Evolutionary conservation across 2,329 filamentous ascomycete species (phyloP).

Genomic region (Fusarium praegraminearum): DNA sequence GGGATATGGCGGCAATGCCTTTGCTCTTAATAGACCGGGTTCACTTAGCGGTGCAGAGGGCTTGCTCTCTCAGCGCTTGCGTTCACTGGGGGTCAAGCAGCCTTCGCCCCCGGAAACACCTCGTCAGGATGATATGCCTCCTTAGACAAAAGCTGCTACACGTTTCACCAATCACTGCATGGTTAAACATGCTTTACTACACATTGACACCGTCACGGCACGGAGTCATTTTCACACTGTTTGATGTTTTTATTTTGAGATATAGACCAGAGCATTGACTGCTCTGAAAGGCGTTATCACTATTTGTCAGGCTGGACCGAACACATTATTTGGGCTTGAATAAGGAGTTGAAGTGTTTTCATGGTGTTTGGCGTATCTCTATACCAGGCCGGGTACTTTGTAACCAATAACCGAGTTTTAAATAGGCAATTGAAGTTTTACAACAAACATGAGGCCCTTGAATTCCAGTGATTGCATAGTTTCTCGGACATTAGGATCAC

Average conservation of each 20-base stretch:
- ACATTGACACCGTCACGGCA: constrained; percentile 4
- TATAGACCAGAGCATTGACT: constrained; percentile 17
- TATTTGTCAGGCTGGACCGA: constrained; percentile 1
- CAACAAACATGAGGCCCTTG: background rate
- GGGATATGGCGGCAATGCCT: constrained; percentile 71
- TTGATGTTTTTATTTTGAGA: background rate
- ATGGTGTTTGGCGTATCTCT: constrained; percentile 31
- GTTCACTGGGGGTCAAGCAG: constrained; percentile 67
- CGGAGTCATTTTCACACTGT: background rate
- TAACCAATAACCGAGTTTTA: constrained; percentile 2
- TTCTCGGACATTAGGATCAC: background rate
- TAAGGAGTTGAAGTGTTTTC: constrained; percentile 5
- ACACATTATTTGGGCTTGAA: background rate
- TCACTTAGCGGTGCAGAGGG: constrained; percentile 66
- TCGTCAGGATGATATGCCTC: background rate
- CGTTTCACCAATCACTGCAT: background rate
- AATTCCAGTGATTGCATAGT: no score
- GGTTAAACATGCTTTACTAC: constrained; percentile 9
- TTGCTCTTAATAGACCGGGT: constrained; percentile 53
- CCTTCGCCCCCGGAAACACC: constrained; percentile 16
- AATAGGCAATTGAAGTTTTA: constrained; percentile 21
- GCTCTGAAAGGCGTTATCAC: constrained; percentile 14
- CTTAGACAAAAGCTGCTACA: constrained; percentile 14
- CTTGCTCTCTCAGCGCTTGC: constrained; percentile 76
- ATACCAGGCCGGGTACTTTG: constrained; percentile 27